phyloP scores from a whole-genome alignment of 139 green algal genomes.

The Closterium sp. region DNA sequence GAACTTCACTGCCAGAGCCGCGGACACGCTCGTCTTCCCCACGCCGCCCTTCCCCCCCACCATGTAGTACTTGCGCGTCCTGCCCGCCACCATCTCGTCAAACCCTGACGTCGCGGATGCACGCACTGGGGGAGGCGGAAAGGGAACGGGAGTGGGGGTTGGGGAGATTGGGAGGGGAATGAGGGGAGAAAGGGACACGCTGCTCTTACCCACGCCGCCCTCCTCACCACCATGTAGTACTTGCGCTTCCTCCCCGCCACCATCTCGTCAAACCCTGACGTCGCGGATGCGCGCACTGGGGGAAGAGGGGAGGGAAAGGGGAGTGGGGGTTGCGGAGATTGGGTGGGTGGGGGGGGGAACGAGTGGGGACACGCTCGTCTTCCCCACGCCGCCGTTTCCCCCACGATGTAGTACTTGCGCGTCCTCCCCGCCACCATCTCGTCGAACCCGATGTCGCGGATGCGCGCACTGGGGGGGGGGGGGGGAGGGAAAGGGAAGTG shows the following conservation, averaged over 20 bases:
- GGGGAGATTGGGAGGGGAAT: background rate
- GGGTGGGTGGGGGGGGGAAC: too few relatives aligned
- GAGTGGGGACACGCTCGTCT: too few relatives aligned
- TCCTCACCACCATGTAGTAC: slow-evolving; percentile 62
- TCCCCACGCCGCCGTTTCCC: too few relatives aligned
- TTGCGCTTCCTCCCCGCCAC: slow-evolving; percentile 33
- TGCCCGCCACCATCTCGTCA: slow-evolving; percentile 31
- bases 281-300: too few relatives aligned
- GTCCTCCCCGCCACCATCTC: too few relatives aligned
- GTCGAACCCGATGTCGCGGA: too few relatives aligned
- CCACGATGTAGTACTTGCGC: too few relatives aligned
- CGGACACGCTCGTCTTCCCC: too few relatives aligned
- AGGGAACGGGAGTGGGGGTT: background rate
- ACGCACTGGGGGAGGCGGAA: background rate
- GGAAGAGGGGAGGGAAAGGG: too few relatives aligned
- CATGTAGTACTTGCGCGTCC: slow-evolving; percentile 58
- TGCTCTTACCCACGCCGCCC: slow-evolving; percentile 96
- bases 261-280: slow-evolving; percentile 41
- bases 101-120: slow-evolving; percentile 27
- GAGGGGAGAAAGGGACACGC: slow-evolving; percentile 67
- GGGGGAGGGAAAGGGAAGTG: too few relatives aligned
- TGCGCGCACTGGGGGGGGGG: too few relatives aligned
- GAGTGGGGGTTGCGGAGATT: too few relatives aligned
- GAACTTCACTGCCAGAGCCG: slow-evolving; percentile 85
- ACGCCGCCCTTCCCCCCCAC: slow-evolving; percentile 94